Evolutionary conservation across 2,329 filamentous ascomycete genomes (phyloP).

Genomic region (Trichophyton verrucosum): DNA sequence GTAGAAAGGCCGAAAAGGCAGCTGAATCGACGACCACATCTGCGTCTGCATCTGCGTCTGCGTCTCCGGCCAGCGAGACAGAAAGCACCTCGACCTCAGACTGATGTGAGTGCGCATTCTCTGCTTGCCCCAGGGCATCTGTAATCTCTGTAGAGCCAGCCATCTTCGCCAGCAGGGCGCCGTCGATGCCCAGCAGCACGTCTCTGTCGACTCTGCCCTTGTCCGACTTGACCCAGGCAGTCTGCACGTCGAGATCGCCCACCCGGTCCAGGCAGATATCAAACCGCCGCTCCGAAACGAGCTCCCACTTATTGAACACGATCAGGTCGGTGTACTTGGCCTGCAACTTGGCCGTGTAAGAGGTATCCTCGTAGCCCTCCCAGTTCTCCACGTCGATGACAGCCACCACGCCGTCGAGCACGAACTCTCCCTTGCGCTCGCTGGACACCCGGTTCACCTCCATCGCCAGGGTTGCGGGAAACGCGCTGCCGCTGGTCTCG

Average conservation of each 20-base stretch:
- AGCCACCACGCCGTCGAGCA: conserved; percentile 74
- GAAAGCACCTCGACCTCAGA: conserved; percentile 85
- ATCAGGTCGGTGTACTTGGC: conserved; percentile 82
- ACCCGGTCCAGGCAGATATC: conserved; percentile 68
- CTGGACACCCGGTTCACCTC: conserved; percentile 69
- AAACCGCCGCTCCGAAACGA: conserved; percentile 57
- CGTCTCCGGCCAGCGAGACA: conserved; percentile 47
- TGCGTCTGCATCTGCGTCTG: neutral
- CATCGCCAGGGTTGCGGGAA: conserved; percentile 79
- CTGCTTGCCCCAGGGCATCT: conserved; percentile 14
- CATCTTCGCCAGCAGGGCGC: conserved; percentile 46
- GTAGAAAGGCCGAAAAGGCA: conserved; percentile 50
- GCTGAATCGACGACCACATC: conserved; percentile 43
- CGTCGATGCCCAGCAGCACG: conserved; percentile 77
- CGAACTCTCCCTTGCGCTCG: conserved; percentile 49
- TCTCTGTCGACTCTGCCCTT: conserved; percentile 66
- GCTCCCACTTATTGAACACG: conserved; percentile 88
- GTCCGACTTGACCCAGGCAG: conserved; percentile 73
- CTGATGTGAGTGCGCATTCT: conserved; percentile 55
- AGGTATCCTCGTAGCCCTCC: conserved; percentile 83
- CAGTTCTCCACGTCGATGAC: conserved; percentile 94
- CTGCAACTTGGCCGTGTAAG: conserved; percentile 77
- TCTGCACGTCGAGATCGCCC: conserved; percentile 67
- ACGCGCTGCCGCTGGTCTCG: conserved; percentile 81
- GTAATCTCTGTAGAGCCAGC: conserved; percentile 28